Evolutionary conservation across 495 filamentous ascomycete genomes (phyloP), one percentile per base, ranked within the genome.

Genomic region (Paragyromitra xinjiangensis): DNA sequence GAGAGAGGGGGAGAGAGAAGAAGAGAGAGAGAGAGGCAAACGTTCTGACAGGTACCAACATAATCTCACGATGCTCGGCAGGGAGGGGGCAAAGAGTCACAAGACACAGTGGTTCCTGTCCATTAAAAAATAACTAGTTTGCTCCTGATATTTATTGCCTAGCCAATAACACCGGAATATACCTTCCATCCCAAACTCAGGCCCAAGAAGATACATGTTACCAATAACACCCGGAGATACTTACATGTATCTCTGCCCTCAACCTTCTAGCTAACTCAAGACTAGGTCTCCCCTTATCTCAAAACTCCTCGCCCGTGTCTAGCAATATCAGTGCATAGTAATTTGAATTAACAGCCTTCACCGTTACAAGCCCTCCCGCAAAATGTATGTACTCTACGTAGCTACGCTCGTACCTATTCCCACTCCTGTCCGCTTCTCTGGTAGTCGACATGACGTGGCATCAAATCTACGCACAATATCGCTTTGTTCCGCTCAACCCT

Each of bases 281-380:
- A n/a, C 59, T 42, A 44, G 37, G 39, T 22, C 59, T 61, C 16
- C n/a, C 12, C 24, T 7, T 8, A 61, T 34, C 34, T 42, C 59
- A 42, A 16, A 26, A 61, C 5, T 61, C 56, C 29, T 22, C n/a
- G 48, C 12, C 37, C 11, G 39, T 58, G 37, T 51, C 22, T 19
- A 69, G 5, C 51, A 44, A 19, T 37, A 69, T 69, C 66, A 59
- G 22, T 58, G 66, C 51, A 56, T 42, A 19, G 39, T 29, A 68
- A 68, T 56, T 44, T 26, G 26, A 67, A 53, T 6, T 7, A 2
- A 19, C 8, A 22, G 64, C 29, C n/a, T 63, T 37, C n/a, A 39
- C 39, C 24, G 37, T 63, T 24, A 11, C 14, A 11, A 40, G 22
- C 16, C 12, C n/a, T 22, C 29, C 16, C 19, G 39, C 24, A 48